Base-by-base conservation (phyloP, 2,329 filamentous ascomycete species). In the Curvularia spicifera region DNA sequence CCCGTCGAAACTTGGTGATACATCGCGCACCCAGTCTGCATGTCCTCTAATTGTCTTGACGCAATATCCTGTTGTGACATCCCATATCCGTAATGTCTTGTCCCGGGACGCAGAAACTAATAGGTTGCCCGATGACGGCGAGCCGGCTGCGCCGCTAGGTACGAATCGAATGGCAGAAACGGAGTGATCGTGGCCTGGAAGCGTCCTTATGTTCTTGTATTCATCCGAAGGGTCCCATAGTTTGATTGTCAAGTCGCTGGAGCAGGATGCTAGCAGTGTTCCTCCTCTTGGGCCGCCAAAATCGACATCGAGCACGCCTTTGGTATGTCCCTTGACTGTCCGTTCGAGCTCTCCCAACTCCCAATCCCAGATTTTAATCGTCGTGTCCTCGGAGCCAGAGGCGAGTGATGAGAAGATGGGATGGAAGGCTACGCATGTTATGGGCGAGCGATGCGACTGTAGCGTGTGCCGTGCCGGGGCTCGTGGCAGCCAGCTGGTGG, bases 351-450 rank as follows among this genome's bases (percentile, higher is more conserved):
- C 93, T 47, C 94, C 94, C 24, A 96, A 80, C 71, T 97, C 93
- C 90, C 93, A 97, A 72, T 97, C 93, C 93, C 93, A 97, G 54
- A 97, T 93, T 72, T 97, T 97, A 76, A 98, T 96, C 7, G 91
- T 96, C 53, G 87, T 91, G 76, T 97, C 94, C 75, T 97, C 93
- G 8, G 93, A 96, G 15, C 91, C 93, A 0, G 92, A 95, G 9
- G 93, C 94, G 22, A 97, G 82, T 5, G 91, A 94, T 9, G 92
- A 94, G 78, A 96, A 97, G 31, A 95, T 84, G 0, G 93, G 93
- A 74, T 97, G 93, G 73, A 97, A 97, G 15, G 93, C 93, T 57
- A 97, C 88, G 71, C 91, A 93, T 56, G 89, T 96, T 58, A 97
- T 88, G 13, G 91, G 86, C 24, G 87, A 82, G 68, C 92, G 87